Percentiles rank a stretch among this genome's conserved stretches.
These are phyloP conservation scores for Verticillium nubilum DNA, from an alignment of 2,329 filamentous ascomycete genomes.

Conservation along the genomic window DNA sequence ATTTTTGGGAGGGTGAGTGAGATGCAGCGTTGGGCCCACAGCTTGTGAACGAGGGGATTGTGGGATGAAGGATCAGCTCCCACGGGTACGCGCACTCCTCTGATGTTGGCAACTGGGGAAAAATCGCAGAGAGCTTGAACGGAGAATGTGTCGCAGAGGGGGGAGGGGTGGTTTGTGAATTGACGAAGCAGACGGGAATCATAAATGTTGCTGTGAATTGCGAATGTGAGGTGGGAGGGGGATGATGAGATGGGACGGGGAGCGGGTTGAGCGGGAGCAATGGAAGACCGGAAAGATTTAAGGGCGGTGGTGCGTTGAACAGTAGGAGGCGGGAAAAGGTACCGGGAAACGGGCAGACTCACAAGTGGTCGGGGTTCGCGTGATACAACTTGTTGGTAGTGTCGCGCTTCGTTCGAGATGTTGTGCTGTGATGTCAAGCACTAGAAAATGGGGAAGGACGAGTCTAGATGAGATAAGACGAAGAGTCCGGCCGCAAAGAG, in stretches of 20 bases:
- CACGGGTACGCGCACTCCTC: conserved; percentile 1
- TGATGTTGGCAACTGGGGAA: neutral
- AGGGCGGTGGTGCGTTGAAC: neutral
- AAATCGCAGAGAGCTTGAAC: neutral
- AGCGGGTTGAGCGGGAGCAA: neutral
- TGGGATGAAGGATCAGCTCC: neutral
- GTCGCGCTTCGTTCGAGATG: neutral
- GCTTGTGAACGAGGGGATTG: neutral
- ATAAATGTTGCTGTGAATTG: neutral
- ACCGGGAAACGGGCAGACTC: neutral
- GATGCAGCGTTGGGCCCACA: conserved; percentile 9
- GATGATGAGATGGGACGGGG: neutral
- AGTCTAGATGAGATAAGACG: neutral
- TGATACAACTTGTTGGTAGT: neutral
- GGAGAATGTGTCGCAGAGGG: conserved; percentile 2
- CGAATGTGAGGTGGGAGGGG: neutral
- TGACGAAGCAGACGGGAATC: neutral
- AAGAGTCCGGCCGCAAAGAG: neutral
- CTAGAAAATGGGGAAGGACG: neutral
- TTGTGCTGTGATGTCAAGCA: neutral
- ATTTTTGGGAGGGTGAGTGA: conserved; percentile 9
- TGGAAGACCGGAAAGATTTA: neutral
- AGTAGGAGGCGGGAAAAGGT: neutral
- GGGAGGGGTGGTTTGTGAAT: conserved; percentile 2
- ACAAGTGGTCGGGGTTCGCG: neutral